Percentiles rank a stretch among this genome's conserved stretches.
Evolutionary conservation across 108 stramenopile genomes (phyloP).

Genomic region (Mayamaea pseudoterrestris): DNA sequence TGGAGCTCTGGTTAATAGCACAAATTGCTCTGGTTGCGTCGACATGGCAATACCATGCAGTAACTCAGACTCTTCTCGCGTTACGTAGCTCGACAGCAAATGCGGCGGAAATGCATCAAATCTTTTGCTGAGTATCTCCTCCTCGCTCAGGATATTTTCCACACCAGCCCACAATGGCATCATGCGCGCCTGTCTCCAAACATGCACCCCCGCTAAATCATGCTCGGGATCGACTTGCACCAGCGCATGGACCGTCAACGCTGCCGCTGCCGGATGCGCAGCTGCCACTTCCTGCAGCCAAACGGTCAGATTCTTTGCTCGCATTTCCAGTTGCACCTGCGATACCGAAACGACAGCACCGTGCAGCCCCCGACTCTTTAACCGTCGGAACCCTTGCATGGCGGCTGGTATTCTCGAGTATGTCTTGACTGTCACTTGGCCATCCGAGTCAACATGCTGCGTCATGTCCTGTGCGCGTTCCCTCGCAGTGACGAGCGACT

Average conservation of each 20-base stretch:
- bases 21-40: conserved; percentile 28
- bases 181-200: conserved; percentile 63
- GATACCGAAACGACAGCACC: conserved; percentile 60
- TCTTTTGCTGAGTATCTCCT: conserved; percentile 33
- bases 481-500: conserved; percentile 30
- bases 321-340: conserved; percentile 55
- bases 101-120: conserved; percentile 67
- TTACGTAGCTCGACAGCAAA: conserved; percentile 59
- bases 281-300: conserved; percentile 69
- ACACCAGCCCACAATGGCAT: conserved; percentile 56
- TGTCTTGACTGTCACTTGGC: conserved; percentile 58
- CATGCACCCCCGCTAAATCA: conserved; percentile 49
- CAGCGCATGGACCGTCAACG: conserved; percentile 67
- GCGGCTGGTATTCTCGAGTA: conserved; percentile 47
- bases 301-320: conserved; percentile 48
- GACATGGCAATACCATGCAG: conserved; percentile 36
- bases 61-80: conserved; percentile 57
- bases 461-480: conserved; percentile 52
- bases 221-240: conserved; percentile 55
- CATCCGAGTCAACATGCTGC: conserved; percentile 71
- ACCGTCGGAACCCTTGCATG: conserved; percentile 47
- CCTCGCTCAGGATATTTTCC: conserved; percentile 18
- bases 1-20: conserved; percentile 35
- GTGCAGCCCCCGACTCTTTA: conserved; percentile 66
- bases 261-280: conserved; percentile 70